Percentiles rank a stretch among this genome's conserved stretches.
phyloP scores from a whole-genome alignment of 2,329 filamentous ascomycete species.

The Didymella pomorum region DNA sequence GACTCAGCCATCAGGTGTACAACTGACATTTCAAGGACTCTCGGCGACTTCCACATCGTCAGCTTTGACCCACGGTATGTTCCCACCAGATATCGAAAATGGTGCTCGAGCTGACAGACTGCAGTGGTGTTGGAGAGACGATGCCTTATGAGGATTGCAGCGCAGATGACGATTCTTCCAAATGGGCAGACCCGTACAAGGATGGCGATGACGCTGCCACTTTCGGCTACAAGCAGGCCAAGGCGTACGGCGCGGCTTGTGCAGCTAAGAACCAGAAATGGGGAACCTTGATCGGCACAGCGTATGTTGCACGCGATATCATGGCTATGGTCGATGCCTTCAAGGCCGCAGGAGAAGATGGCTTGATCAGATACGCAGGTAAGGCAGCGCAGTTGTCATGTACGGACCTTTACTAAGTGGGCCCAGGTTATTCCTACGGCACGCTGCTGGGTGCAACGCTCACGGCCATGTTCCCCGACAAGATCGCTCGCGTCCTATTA shows the following conservation, averaged over 20 bases:
- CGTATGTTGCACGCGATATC: neutral
- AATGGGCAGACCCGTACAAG: no score
- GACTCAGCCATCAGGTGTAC: no score
- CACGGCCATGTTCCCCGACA: neutral
- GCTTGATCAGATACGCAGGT: neutral
- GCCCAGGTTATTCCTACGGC: neutral
- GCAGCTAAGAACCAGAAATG: no score
- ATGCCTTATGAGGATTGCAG: neutral
- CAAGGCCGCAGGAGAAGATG: conserved; percentile 1
- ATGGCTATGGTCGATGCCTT: neutral
- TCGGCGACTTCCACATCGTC: neutral
- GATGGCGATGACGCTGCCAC: no score
- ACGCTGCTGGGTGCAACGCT: neutral
- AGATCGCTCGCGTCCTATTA: neutral
- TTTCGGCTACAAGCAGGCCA: no score
- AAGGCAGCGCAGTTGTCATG: no score
- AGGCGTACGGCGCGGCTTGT: no score
- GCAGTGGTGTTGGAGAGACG: neutral
- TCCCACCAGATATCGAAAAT: no score
- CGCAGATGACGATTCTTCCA: no score
- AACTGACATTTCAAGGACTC: neutral
- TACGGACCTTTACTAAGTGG: no score
- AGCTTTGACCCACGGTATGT: neutral
- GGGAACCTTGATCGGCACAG: neutral
- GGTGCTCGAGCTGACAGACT: neutral